A percentile compares a stretch with the other conserved stretches of the same genome.
Conservation (phyloP, 768 basidiomycete genomes). For the Melanogaster broomeanus region DNA sequence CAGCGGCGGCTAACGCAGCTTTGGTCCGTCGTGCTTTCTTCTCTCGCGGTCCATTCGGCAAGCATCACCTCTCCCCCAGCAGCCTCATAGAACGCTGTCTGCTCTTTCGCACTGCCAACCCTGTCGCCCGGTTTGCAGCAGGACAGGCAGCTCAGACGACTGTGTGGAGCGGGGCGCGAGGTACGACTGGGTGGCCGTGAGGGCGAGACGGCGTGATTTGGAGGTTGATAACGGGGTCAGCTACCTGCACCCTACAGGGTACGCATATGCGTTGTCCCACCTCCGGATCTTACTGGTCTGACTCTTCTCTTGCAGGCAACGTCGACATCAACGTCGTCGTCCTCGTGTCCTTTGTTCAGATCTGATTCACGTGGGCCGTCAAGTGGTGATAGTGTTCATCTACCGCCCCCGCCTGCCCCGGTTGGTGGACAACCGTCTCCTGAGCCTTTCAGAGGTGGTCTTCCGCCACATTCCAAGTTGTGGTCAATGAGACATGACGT, state of each 20-base stretch:
- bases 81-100: too few species aligned
- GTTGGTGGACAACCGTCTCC: conserved; percentile 54
- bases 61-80: too few species aligned
- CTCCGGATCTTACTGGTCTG: conserved; percentile 67
- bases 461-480: conserved; percentile 81
- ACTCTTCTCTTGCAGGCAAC: conserved; percentile 60
- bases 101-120: too few species aligned
- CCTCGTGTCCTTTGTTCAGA: conserved; percentile 52
- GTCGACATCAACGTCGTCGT: conserved; percentile 15
- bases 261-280: conserved; percentile 78
- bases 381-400: conserved; percentile 38
- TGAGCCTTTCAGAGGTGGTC: conserved; percentile 81
- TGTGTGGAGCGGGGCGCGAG: too few species aligned
- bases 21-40: too few species aligned
- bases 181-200: too few species aligned
- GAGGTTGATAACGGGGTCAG: too few species aligned
- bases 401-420: conserved; percentile 62
- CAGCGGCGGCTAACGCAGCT: too few species aligned
- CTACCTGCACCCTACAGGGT: conserved; percentile 88
- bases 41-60: too few species aligned
- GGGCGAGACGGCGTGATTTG: too few species aligned
- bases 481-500: conserved; percentile 72
- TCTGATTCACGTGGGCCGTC: conserved; percentile 66
- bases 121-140: too few species aligned
- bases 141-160: too few species aligned